Base-by-base conservation (phyloP, 768 basidiomycete species). In the Agrocybe pediades region DNA sequence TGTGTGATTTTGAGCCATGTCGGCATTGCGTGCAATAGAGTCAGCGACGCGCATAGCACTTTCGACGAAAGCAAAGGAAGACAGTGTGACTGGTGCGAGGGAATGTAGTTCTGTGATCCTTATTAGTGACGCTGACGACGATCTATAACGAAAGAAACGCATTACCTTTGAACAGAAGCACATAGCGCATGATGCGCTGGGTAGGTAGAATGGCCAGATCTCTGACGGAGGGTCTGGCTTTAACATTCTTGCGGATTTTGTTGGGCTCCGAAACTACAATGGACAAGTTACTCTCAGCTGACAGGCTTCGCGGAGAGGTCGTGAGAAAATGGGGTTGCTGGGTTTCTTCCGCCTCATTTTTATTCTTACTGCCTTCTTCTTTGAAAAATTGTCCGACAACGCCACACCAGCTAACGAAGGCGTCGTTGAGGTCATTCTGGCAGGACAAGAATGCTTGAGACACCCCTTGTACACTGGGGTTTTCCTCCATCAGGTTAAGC, bases 391-490 rank as follows among this genome's bases (percentile, higher is more conserved):
- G 55, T 62, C 82, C 85, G 2, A 83, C 81, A 29, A 81, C 72
- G 29, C 74, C 71, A 51, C 80, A 85, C 85, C 86, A 89, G 1
- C 74, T 71, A 43, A 85, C 76, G 55, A 87, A 80, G 1, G 84
- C 79, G 11, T 65, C 63, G 57, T 85, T 82, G 19, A 88, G 64
- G n/a, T 72, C 71, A 23, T 79, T 74, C 60, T 84, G 78, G 44
- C 70, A 73, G 0, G 74, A 68, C 21, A 87, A 68, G 57, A 88
- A 85, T 6, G 87, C 82, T 5, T 76, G 72, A 9, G 84, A 80
- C 25, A 88, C 80, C 8, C 87, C 87, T 73, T 77, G 80, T 2
- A 83, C 83, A 41, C 84, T 86, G 13, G 86, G 87, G 49, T 88
- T 85, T 25, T 62, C 62, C 27, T 81, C 75, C 63, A 86, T 76